A percentile compares a stretch with the other conserved stretches of the same genome.
Conservation (phyloP, 2,329 filamentous ascomycete genomes). For the Ceratocystiopsis minuta region DNA sequence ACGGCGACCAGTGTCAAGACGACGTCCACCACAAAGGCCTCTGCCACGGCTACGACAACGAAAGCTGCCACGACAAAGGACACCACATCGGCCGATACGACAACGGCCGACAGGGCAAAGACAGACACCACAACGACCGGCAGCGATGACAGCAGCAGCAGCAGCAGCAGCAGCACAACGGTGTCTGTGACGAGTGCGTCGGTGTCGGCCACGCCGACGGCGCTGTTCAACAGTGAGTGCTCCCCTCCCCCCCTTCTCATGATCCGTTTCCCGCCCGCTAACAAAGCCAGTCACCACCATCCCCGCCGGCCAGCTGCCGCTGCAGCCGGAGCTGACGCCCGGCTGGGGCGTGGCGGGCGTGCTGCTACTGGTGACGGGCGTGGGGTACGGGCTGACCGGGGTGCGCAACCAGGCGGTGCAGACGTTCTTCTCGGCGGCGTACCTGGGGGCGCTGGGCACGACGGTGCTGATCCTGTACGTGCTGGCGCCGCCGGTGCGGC, state of each 20-base stretch:
- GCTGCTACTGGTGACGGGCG: slow-evolving; percentile 56
- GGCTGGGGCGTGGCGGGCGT: slow-evolving; percentile 64
- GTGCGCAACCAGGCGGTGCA: slow-evolving; percentile 69
- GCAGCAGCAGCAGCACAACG: background rate
- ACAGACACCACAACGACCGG: background rate
- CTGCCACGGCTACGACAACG: background rate
- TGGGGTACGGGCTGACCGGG: slow-evolving; percentile 54
- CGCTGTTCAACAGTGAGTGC: slow-evolving; percentile 12
- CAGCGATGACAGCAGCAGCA: background rate
- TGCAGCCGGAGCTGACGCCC: slow-evolving; percentile 60
- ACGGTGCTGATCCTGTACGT: slow-evolving; percentile 77
- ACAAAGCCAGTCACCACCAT: slow-evolving; percentile 17
- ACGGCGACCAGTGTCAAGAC: background rate
- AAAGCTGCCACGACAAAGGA: background rate
- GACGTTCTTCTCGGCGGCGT: slow-evolving; percentile 63
- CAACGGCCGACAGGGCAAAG: background rate
- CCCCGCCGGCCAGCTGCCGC: slow-evolving; percentile 40
- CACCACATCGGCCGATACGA: background rate
- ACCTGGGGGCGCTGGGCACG: slow-evolving; percentile 53
- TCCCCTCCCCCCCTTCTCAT: background rate
- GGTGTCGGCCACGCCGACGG: slow-evolving; percentile 1
- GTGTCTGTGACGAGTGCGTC: too few species aligned
- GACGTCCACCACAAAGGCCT: background rate
- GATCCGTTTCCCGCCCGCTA: too few species aligned
- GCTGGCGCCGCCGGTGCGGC: slow-evolving; percentile 58